Percentiles rank a stretch among this genome's conserved stretches.
Evolutionary conservation across 73 alveolate species (phyloP).

Genomic region (Tetrahymena malaccensis): DNA sequence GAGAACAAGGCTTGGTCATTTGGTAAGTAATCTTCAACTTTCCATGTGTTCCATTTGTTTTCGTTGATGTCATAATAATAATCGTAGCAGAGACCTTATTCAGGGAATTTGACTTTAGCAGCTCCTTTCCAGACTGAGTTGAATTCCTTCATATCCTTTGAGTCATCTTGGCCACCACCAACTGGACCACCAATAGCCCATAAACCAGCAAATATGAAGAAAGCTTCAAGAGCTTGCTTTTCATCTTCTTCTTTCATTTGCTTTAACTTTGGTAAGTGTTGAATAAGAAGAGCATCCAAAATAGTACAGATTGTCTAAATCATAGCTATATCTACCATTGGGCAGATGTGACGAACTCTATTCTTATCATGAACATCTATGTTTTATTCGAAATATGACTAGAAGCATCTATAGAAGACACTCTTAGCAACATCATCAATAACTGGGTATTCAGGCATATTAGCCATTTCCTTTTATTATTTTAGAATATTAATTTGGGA

Average conservation of each 20-base stretch:
- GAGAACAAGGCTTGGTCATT: constrained; percentile 86
- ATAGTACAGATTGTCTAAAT: constrained; percentile 64
- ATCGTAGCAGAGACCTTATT: constrained; percentile 86
- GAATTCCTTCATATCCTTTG: constrained; percentile 79
- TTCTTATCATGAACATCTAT: constrained; percentile 55
- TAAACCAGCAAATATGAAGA: constrained; percentile 87
- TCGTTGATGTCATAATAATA: constrained; percentile 77
- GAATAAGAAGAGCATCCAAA: constrained; percentile 59
- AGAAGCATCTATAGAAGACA: constrained; percentile 70
- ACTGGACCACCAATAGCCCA: constrained; percentile 97
- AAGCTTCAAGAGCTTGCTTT: constrained; percentile 70
- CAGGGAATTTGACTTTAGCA: constrained; percentile 93
- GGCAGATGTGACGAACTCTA: constrained; percentile 61
- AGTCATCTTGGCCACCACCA: constrained; percentile 65
- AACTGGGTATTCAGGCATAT: constrained; percentile 32
- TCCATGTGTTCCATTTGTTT: constrained; percentile 95
- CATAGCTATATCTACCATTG: constrained; percentile 70
- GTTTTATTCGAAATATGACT: constrained; percentile 57
- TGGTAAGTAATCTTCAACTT: constrained; percentile 79
- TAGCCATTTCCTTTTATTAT: constrained; percentile 14
- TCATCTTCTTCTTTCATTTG: constrained; percentile 35
- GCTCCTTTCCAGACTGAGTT: constrained; percentile 68
- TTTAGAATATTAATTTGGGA: constrained; percentile 15
- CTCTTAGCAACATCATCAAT: constrained; percentile 82
- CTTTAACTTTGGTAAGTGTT: constrained; percentile 33